These are phyloP conservation scores for Zostera marina DNA, from an alignment of 116 monocot species.

Conservation along the genomic window DNA sequence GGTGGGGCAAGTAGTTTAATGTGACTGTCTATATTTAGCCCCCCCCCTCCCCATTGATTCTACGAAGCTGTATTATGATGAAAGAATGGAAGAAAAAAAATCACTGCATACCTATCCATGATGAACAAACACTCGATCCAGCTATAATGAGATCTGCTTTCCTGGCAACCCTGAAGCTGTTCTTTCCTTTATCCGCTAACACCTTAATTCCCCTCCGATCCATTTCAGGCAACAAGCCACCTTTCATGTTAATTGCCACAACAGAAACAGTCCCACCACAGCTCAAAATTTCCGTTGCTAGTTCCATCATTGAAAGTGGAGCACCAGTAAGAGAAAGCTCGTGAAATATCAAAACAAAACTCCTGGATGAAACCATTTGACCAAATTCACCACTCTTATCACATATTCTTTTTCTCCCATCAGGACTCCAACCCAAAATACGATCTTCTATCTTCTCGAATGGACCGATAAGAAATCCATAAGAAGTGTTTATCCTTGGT, in stretches of 20 bases:
- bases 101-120: conserved; percentile 66
- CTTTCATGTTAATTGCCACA: conserved; percentile 59
- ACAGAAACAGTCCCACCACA: conserved; percentile 71
- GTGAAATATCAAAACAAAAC: conserved; percentile 68
- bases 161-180: conserved; percentile 56
- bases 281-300: conserved; percentile 70
- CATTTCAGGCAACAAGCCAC: conserved; percentile 67
- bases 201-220: conserved; percentile 64
- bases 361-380: conserved; percentile 44
- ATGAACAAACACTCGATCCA: conserved; percentile 79
- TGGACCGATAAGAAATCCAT: conserved; percentile 72
- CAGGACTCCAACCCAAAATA: conserved; percentile 52
- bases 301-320: conserved; percentile 88
- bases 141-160: conserved; percentile 72
- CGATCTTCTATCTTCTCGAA: conserved; percentile 49
- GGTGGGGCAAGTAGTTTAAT: too few relatives aligned
- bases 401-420: conserved; percentile 59
- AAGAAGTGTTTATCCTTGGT: conserved; percentile 51
- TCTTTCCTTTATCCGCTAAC: conserved; percentile 40
- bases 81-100: conserved; percentile 5
- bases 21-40: not conserved
- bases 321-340: conserved; percentile 93
- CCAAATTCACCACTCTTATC: conserved; percentile 51
- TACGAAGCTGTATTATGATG: too few relatives aligned
- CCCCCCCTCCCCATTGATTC: too few relatives aligned